Conservation (phyloP, 345 rosid genomes). For the Rhodamnia rubescens region DNA sequence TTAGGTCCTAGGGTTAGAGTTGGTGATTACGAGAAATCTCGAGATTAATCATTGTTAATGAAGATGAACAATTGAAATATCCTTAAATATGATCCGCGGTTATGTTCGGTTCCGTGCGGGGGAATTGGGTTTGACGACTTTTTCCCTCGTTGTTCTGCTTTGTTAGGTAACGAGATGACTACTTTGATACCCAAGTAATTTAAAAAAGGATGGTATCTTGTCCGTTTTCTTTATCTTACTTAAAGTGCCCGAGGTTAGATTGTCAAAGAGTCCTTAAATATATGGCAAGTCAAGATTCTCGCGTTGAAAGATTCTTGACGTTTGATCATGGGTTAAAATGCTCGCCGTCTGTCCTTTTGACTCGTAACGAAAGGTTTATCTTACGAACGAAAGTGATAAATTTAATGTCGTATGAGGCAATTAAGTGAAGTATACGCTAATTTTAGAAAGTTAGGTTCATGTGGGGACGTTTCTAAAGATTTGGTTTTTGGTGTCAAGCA, state of each 20-base stretch:
- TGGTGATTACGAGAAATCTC: neutral
- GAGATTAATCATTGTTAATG: neutral
- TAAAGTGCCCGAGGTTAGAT: neutral
- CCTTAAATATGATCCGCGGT: neutral
- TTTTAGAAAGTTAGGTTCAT: neutral
- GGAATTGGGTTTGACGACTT: neutral
- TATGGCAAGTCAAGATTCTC: neutral
- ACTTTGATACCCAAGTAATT: neutral
- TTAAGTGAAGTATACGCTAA: neutral
- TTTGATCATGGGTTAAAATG: neutral
- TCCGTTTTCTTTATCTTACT: neutral
- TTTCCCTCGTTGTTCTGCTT: neutral
- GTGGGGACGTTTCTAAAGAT: neutral
- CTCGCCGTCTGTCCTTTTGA: neutral
- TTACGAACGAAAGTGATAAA: neutral
- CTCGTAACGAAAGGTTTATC: neutral
- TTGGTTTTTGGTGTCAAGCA: neutral
- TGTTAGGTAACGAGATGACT: neutral
- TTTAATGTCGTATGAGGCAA: neutral
- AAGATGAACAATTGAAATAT: neutral
- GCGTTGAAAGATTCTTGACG: neutral
- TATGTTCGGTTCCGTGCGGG: neutral
- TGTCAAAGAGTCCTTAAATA: neutral
- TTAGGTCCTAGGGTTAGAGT: neutral
- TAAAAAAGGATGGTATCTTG: neutral